phyloP scores from a whole-genome alignment of 1,284 basidiomycete genomes.

The Xerocomus nothofagi region DNA sequence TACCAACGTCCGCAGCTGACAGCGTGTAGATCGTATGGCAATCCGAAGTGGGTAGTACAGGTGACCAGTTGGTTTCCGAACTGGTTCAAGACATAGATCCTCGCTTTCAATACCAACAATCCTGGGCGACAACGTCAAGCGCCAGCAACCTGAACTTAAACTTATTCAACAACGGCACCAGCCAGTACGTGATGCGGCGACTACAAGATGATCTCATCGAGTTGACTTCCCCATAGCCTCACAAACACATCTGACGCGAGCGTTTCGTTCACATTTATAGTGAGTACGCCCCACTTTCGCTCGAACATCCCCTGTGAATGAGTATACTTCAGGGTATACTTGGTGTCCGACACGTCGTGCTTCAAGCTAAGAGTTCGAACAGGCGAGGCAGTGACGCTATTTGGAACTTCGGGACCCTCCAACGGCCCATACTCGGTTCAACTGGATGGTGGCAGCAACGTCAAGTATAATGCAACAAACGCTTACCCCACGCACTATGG shows the following conservation, averaged over 20 bases:
- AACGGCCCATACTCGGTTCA: constrained; percentile 25
- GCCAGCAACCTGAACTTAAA: constrained; percentile 15
- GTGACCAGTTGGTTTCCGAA: constrained; percentile 20
- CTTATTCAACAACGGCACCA: constrained; percentile 29
- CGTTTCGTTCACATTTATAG: constrained; percentile 32
- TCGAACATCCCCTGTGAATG: background rate
- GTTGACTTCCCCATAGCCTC: constrained; percentile 19
- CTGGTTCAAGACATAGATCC: constrained; percentile 24
- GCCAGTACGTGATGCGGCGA: constrained; percentile 31
- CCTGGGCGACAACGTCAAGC: constrained; percentile 22
- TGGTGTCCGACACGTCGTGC: background rate
- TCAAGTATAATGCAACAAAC: constrained; percentile 25
- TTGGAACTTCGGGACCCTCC: constrained; percentile 25
- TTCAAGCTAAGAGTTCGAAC: background rate
- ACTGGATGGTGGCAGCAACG: constrained; percentile 18
- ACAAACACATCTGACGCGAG: constrained; percentile 25
- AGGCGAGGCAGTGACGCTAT: constrained; percentile 31
- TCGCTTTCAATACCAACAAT: constrained; percentile 25
- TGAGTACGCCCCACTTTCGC: constrained; percentile 24
- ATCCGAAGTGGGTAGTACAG: constrained; percentile 24
- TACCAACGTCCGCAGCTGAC: background rate
- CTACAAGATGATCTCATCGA: background rate
- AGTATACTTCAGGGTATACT: constrained; percentile 17
- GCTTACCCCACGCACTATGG: constrained; percentile 22
- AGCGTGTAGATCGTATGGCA: constrained; percentile 28